These are phyloP conservation scores for Globisporangium nunn DNA, from an alignment of 352 stramenopile species.

Conservation along the genomic window DNA sequence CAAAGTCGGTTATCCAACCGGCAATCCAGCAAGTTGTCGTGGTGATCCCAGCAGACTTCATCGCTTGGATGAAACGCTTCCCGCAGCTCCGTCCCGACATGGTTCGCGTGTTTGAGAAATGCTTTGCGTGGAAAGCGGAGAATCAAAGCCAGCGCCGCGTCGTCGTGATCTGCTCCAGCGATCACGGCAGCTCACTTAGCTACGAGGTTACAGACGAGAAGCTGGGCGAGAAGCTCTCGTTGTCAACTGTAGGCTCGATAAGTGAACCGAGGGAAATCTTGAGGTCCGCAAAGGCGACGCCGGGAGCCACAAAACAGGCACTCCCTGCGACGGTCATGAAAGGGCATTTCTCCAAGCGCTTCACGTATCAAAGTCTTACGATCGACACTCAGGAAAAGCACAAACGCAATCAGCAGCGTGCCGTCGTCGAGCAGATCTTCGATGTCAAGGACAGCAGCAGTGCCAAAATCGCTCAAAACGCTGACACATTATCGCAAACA, in stretches of 20 bases:
- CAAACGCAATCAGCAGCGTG: not conserved
- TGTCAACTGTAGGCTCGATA: constrained; percentile 53
- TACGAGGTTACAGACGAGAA: constrained; percentile 61
- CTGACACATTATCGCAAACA: not conserved
- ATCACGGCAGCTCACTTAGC: constrained; percentile 27
- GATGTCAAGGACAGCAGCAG: not conserved
- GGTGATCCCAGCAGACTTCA: constrained; percentile 40
- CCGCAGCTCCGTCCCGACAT: constrained; percentile 36
- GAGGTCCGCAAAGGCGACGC: constrained; percentile 12
- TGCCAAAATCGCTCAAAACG: not conserved
- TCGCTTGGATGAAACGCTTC: constrained; percentile 26
- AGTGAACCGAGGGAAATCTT: constrained; percentile 26
- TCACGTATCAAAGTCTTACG: constrained; percentile 39
- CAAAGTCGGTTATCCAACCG: constrained; percentile 7
- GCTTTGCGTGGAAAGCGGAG: constrained; percentile 61
- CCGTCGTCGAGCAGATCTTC: not conserved
- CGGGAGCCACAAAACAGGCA: constrained; percentile 4
- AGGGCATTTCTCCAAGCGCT: constrained; percentile 69
- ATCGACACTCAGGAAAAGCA: not conserved
- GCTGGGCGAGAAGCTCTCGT: constrained; percentile 32
- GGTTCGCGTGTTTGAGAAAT: constrained; percentile 47
- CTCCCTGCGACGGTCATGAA: constrained; percentile 14
- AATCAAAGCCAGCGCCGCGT: constrained; percentile 25
- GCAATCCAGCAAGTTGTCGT: constrained; percentile 48
- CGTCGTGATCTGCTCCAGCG: constrained; percentile 32